Evolutionary conservation across 352 stramenopile genomes (phyloP).

Genomic region (Pythium coloratum): DNA sequence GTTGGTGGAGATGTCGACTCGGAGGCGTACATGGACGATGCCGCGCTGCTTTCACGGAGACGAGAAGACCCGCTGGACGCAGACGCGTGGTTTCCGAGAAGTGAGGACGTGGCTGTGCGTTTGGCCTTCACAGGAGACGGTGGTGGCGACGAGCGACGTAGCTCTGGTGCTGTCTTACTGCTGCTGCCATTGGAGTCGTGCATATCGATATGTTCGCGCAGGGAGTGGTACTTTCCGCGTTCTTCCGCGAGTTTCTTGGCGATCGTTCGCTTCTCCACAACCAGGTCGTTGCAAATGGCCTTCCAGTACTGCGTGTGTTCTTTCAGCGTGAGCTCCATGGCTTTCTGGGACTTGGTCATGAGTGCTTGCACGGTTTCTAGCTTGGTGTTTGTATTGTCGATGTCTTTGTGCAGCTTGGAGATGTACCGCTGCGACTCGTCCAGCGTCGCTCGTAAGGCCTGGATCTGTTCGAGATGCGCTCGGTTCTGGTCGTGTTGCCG

Average conservation of each 20-base stretch:
- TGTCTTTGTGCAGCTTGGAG: constrained; percentile 17
- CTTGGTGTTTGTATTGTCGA: constrained; percentile 26
- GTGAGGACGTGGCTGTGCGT: background rate
- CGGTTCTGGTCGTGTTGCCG: constrained; percentile 25
- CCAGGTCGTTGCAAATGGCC: constrained; percentile 29
- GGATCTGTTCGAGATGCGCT: constrained; percentile 27
- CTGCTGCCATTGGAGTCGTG: constrained; percentile 10
- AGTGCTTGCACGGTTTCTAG: constrained; percentile 25
- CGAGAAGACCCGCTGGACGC: background rate
- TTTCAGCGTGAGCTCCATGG: constrained; percentile 27
- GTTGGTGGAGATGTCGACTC: background rate
- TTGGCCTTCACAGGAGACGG: background rate
- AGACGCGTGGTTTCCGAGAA: background rate
- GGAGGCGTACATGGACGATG: background rate
- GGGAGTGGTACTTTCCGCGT: constrained; percentile 28
- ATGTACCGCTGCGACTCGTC: constrained; percentile 25
- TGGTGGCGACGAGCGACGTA: constrained; percentile 3
- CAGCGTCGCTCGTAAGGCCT: constrained; percentile 19
- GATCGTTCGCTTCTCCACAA: constrained; percentile 27
- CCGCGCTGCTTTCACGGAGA: background rate
- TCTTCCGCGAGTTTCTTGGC: constrained; percentile 27
- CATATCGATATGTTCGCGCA: constrained; percentile 28
- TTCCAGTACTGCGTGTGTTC: constrained; percentile 33
- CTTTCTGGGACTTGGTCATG: constrained; percentile 22
- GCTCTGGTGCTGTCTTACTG: constrained; percentile 5